Evolutionary conservation across 163 green algal genomes (phyloP).

Genomic region (Coccomyxa subellipsoidea): DNA sequence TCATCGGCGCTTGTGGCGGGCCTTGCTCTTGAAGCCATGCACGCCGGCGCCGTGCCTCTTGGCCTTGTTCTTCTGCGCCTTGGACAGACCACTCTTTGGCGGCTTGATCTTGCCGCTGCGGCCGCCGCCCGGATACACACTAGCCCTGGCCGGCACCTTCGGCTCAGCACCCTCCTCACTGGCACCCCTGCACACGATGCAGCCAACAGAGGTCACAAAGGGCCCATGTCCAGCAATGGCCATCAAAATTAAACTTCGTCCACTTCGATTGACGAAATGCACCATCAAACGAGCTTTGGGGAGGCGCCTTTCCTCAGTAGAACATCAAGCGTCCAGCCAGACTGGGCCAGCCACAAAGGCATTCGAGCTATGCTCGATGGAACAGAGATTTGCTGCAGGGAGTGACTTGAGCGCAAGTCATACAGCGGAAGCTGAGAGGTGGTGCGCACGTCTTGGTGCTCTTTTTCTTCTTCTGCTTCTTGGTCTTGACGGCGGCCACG

Average conservation of each 20-base stretch:
- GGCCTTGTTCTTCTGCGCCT: conserved; percentile 54
- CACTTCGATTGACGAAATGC: no score
- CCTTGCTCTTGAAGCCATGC: conserved; percentile 81
- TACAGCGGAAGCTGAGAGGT: not conserved
- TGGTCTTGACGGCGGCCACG: conserved; percentile 25
- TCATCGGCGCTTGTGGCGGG: conserved; percentile 64
- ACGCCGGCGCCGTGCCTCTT: conserved; percentile 71
- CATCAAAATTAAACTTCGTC: no score
- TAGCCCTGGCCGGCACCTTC: not conserved
- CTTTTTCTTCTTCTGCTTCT: conserved; percentile 42
- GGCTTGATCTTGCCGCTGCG: conserved; percentile 27
- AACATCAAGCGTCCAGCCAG: no score
- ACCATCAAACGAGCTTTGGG: no score
- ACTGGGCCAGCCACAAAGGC: no score
- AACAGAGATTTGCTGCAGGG: no score
- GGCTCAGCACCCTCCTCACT: not conserved
- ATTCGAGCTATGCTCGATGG: no score
- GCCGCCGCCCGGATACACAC: conserved; percentile 52
- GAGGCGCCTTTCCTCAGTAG: no score
- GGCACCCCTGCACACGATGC: not conserved
- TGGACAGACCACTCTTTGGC: conserved; percentile 28
- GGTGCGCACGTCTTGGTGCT: not conserved
- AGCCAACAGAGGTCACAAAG: no score
- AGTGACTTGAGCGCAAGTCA: no score
- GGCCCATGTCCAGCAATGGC: no score